Base-by-base conservation (phyloP, 768 basidiomycete species). In the Pulveroboletus ravenelii region DNA sequence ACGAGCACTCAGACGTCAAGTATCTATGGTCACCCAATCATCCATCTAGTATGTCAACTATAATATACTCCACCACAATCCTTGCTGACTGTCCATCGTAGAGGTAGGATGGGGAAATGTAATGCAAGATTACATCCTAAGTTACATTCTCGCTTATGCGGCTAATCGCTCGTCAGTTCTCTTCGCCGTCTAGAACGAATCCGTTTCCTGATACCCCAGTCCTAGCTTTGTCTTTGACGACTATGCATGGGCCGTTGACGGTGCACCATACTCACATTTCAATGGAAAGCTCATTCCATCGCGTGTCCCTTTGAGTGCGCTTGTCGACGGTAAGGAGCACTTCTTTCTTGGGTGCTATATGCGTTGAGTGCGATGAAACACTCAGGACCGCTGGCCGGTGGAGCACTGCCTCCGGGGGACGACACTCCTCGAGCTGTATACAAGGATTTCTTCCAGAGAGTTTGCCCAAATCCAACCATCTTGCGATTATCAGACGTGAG, bases 81-180 rank as follows among this genome's bases (percentile, higher is more conserved):
- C 15, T 25, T 5, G 23, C 44, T 45, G 32, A 45, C 17, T 9
- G 23, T 35, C 44, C 6, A 17, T 17, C 12, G 23, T 13, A 45
- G 44, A 25, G 13, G 44, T 45, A 25, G 44, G 44, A 25, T 45
- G 44, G 44, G 44, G 44, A 25, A 45, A 45, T 17, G 1, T 35
- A 35, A 45, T 45, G 44, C 44, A 45, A 35, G 44, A 45, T 25
- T 45, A 45, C n/a, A 17, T 45, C 44, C 32, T 35, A 45, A 45
- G 23, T 34, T 45, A 45, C 7, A 23, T 45, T 23, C 32, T 45
- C 20, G 44, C 44, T 12, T 45, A 45, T 3, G 34, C 44, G 44
- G 35, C 44, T 45, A 45, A 45, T 45, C 44, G 44, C 23, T 45
- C 44, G 44, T 45, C 8, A 35, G 44, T 45, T 34, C 12, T n/a